phyloP scores from a whole-genome alignment of 495 filamentous ascomycete genomes.

The Tuber calosporum region DNA sequence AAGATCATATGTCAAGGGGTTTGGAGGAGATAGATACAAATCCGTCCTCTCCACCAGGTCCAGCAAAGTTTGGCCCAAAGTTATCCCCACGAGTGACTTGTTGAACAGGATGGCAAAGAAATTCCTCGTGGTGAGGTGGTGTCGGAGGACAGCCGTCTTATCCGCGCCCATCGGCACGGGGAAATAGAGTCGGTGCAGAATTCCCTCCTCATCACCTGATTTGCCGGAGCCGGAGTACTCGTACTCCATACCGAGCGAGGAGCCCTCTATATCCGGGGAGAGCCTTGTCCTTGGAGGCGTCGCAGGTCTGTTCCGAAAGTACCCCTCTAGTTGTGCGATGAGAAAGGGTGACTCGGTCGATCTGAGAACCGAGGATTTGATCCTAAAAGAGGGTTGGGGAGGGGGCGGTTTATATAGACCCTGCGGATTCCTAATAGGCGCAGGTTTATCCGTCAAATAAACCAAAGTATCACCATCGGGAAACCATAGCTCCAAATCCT shows the following conservation, averaged over 20 bases:
- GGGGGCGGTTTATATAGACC: slow-evolving; percentile 42
- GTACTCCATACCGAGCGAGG: slow-evolving; percentile 31
- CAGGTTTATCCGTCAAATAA: slow-evolving; percentile 47
- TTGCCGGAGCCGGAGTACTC: slow-evolving; percentile 40
- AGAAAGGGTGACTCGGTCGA: slow-evolving; percentile 51
- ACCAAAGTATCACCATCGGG: slow-evolving; percentile 56
- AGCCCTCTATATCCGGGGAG: neutral
- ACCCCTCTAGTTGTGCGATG: slow-evolving; percentile 50
- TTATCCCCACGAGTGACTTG: slow-evolving; percentile 54
- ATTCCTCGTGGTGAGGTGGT: slow-evolving; percentile 58
- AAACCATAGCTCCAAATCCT: slow-evolving; percentile 60
- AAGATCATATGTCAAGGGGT: slow-evolving; percentile 34
- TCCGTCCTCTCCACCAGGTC: slow-evolving; percentile 54
- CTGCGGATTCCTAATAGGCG: slow-evolving; percentile 32
- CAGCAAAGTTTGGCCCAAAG: slow-evolving; percentile 52
- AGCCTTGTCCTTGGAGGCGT: slow-evolving; percentile 25
- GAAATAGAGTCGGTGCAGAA: slow-evolving; percentile 57
- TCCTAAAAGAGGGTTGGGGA: slow-evolving; percentile 52
- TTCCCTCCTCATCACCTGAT: slow-evolving; percentile 47
- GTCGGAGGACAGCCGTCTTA: slow-evolving; percentile 47
- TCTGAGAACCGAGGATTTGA: slow-evolving; percentile 54
- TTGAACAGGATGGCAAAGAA: slow-evolving; percentile 56
- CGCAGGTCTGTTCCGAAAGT: slow-evolving; percentile 43
- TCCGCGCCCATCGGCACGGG: slow-evolving; percentile 47
- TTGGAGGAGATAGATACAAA: slow-evolving; percentile 48